These are phyloP conservation scores for Sporopachydermia cereana DNA, from an alignment of 1,139 yeast species.

Conservation along the genomic window DNA sequence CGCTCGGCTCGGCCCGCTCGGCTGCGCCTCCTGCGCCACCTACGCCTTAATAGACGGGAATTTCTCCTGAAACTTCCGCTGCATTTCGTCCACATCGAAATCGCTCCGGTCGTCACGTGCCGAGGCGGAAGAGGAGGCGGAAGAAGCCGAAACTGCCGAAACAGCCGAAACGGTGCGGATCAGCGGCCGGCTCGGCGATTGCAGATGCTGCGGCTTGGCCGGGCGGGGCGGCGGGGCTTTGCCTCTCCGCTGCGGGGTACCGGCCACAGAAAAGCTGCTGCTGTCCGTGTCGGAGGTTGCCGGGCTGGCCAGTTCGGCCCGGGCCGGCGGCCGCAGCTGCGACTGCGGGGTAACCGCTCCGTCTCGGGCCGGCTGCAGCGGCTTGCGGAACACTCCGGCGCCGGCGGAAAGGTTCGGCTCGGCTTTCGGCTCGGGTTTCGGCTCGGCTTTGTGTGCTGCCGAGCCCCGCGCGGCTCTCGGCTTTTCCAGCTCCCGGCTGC, in stretches of 20 bases:
- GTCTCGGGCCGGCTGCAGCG: slow-evolving; percentile 7
- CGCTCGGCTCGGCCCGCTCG: no score
- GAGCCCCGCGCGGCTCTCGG: slow-evolving; percentile 3
- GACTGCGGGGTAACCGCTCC: not conserved
- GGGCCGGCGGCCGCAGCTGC: slow-evolving; percentile 6
- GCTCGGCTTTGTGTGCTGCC: slow-evolving; percentile 4
- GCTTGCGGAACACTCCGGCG: slow-evolving; percentile 9
- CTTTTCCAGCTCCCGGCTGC: no score
- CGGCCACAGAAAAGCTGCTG: slow-evolving; percentile 7
- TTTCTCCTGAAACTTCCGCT: slow-evolving; percentile 39
- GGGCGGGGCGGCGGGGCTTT: slow-evolving; percentile 49
- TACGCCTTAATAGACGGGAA: slow-evolving; percentile 26
- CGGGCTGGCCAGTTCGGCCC: slow-evolving; percentile 16
- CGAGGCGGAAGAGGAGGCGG: no score
- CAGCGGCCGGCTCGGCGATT: slow-evolving; percentile 20
- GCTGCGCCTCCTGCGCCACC: not conserved
- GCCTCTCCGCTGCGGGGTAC: slow-evolving; percentile 9
- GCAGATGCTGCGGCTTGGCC: slow-evolving; percentile 44
- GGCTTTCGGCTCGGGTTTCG: no score
- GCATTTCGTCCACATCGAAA: slow-evolving; percentile 46
- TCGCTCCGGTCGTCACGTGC: slow-evolving; percentile 1
- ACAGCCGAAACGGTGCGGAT: no score
- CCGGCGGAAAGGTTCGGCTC: no score
- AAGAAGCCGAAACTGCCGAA: no score
- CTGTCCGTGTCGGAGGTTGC: slow-evolving; percentile 12